Conservation (phyloP, 2,329 filamentous ascomycete genomes). For the Trichoderma guizhouense region DNA sequence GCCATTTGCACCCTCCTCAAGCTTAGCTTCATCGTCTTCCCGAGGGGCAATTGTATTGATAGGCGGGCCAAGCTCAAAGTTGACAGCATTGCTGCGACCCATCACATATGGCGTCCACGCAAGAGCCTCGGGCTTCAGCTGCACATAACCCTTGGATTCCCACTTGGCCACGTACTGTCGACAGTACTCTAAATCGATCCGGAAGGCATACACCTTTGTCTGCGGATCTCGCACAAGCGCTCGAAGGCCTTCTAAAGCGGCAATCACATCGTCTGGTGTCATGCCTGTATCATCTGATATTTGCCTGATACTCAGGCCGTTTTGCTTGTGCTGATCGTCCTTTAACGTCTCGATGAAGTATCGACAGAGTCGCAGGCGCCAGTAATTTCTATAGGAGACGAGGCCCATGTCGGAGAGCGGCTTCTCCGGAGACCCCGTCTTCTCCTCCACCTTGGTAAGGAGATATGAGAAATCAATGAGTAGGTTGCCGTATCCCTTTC, state of each 20-base stretch:
- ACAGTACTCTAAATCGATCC: constrained; percentile 82
- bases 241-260: constrained; percentile 83
- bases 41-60: constrained; percentile 84
- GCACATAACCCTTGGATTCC: constrained; percentile 84
- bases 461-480: constrained; percentile 98
- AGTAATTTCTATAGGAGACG: constrained; percentile 96
- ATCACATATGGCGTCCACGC: constrained; percentile 98
- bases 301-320: constrained; percentile 57
- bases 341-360: constrained; percentile 61
- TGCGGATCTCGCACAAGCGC: constrained; percentile 86
- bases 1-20: constrained; percentile 32
- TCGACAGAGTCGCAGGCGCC: constrained; percentile 83
- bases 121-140: constrained; percentile 73
- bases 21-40: constrained; percentile 62
- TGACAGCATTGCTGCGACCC: constrained; percentile 78
- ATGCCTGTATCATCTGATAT: constrained; percentile 91
- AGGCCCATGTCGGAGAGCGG: constrained; percentile 96
- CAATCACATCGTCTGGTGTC: constrained; percentile 94
- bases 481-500: constrained; percentile 94
- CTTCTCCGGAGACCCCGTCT: constrained; percentile 95
- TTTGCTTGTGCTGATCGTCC: constrained; percentile 33
- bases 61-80: constrained; percentile 77
- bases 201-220: constrained; percentile 83
- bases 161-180: constrained; percentile 84
- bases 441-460: constrained; percentile 85